Base-by-base conservation (phyloP, 2,329 filamentous ascomycete species). In the Pseudogymnoascus sp. region DNA sequence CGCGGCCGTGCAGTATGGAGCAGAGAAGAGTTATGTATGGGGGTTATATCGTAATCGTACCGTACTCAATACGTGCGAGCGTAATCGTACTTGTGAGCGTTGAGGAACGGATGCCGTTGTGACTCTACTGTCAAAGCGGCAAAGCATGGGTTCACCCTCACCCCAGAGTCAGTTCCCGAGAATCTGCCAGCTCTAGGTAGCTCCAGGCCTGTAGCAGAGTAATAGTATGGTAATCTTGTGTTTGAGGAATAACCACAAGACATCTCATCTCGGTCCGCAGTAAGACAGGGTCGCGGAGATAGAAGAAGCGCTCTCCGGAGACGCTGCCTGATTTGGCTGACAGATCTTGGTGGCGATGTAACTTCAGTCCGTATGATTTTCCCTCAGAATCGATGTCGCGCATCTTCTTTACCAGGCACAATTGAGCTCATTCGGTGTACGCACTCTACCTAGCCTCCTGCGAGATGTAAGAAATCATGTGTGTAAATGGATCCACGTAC, bases 261-360 rank as follows among this genome's bases (percentile, higher is more conserved):
- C 25, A 52, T 52, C 25, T 31, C 49, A 28, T 55, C 49, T 55
- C 25, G 49, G 49, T 55, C 49, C 49, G 49, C 9, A 55, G 49
- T 55, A 33, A 55, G 49, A 55, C 49, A 55, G 49, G 49, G 49
- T 55, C 18, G 21, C 49, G 49, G 49, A 55, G 49, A 55, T 55
- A 33, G n/a, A 55, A 55, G 28, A 21, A 11, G n/a, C n/a, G 45
- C 45, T 52, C n/a, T 52, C n/a, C 49, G 49, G 49, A 55, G 21
- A 9, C 25, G 12, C n/a, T 55, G n/a, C 25, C 25, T 55, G 49
- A 55, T 55, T 55, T 25, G 49, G 49, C 21, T 18, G 49, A 55
- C 33, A 55, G 49, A 33, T 33, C 49, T 55, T 5, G n/a, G 9
- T 33, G 25, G n/a, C 25, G 49, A 55, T 55, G 49, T 55, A 33